Conservation (phyloP, 2,329 filamentous ascomycete species). For the Ophiostoma tasmaniense region DNA sequence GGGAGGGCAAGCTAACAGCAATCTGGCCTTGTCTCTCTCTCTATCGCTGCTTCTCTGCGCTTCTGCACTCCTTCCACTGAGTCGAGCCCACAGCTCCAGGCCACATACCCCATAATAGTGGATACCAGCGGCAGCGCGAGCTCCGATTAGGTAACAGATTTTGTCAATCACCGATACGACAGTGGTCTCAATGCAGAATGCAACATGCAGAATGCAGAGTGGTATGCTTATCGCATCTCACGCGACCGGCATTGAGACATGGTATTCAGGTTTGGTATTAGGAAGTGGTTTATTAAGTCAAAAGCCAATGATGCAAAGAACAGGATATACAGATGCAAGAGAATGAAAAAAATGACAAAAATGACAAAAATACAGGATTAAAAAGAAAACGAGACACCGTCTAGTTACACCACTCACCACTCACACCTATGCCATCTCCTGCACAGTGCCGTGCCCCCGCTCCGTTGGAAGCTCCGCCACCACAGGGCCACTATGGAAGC, state of each 20-base stretch:
- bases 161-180: not conserved
- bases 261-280: too few species aligned
- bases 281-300: too few species aligned
- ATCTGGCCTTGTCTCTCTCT: slow-evolving; percentile 23
- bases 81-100: not conserved
- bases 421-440: slow-evolving; percentile 23
- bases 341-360: not conserved
- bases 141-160: slow-evolving; percentile 10
- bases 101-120: slow-evolving; percentile 7
- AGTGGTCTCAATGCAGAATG: not conserved
- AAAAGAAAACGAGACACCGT: not conserved
- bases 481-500: slow-evolving; percentile 21
- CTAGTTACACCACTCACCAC: not conserved
- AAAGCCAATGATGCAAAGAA: not conserved
- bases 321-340: not conserved
- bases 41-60: slow-evolving; percentile 7
- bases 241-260: not conserved
- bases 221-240: not conserved
- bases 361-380: not conserved
- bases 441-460: slow-evolving; percentile 27
- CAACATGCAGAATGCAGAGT: not conserved
- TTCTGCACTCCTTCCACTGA: slow-evolving; percentile 6
- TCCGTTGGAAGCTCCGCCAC: slow-evolving; percentile 27
- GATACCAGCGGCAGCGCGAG: not conserved
- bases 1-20: slow-evolving; percentile 19